These are phyloP conservation scores for Psidium guajava DNA, from an alignment of 345 rosid genomes.

Conservation along the genomic window DNA sequence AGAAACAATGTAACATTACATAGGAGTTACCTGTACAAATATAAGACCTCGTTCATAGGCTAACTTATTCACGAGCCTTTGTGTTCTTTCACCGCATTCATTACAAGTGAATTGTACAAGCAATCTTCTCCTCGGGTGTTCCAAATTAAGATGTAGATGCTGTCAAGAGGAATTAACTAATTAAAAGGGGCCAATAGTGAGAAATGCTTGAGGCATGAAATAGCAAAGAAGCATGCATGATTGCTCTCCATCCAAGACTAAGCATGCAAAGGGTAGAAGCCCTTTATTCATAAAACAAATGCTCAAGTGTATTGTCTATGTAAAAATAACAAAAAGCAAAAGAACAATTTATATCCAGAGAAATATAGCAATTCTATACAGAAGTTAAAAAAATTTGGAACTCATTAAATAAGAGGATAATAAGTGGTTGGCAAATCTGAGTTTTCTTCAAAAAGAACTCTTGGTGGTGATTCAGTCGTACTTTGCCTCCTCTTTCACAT, in stretches of 20 bases:
- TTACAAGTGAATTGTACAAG: slow-evolving; percentile 66
- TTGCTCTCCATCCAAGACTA: neutral
- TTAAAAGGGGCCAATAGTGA: neutral
- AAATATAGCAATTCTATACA: neutral
- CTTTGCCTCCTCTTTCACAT: neutral
- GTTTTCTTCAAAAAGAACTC: neutral
- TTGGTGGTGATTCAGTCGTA: neutral
- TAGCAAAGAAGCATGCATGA: neutral
- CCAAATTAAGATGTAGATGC: slow-evolving; percentile 40
- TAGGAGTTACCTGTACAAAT: slow-evolving; percentile 49
- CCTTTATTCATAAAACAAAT: neutral
- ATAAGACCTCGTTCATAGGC: slow-evolving; percentile 84
- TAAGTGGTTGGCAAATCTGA: neutral
- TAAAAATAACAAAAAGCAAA: neutral
- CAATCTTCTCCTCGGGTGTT: slow-evolving; percentile 75
- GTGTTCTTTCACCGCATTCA: slow-evolving; percentile 68
- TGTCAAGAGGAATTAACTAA: slow-evolving; percentile 10
- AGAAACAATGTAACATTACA: neutral
- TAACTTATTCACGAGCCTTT: slow-evolving; percentile 66
- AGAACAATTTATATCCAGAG: neutral
- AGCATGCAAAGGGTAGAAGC: neutral
- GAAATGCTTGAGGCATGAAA: neutral
- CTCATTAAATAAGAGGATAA: neutral
- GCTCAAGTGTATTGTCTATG: no score
- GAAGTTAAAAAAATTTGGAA: neutral